Percentiles rank a stretch among this genome's conserved stretches.
These are phyloP conservation scores for Phaeosphaeria sp. DNA, from an alignment of 2,329 filamentous ascomycete species.

Conservation along the genomic window DNA sequence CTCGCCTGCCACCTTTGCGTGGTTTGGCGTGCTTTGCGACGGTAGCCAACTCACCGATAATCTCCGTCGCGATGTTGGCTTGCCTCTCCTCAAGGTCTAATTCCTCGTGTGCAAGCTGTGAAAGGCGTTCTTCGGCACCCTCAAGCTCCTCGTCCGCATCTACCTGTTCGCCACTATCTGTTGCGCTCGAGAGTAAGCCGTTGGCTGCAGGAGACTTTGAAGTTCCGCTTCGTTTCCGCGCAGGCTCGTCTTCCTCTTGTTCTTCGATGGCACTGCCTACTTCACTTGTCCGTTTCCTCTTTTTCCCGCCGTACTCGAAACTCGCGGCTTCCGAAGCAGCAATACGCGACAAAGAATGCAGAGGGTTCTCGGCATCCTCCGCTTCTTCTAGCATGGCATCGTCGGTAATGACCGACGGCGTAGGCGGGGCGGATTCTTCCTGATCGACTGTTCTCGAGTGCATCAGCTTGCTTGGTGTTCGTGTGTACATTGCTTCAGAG, in stretches of 20 bases:
- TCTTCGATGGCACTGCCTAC: constrained; percentile 49
- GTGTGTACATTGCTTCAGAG: constrained; percentile 40
- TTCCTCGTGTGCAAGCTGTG: constrained; percentile 40
- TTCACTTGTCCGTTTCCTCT: constrained; percentile 54
- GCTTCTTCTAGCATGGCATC: constrained; percentile 23
- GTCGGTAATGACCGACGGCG: constrained; percentile 28
- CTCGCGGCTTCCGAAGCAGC: constrained; percentile 41
- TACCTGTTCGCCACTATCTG: constrained; percentile 33
- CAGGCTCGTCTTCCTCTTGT: constrained; percentile 41
- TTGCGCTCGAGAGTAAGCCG: constrained; percentile 38
- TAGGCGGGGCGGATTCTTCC: constrained; percentile 36
- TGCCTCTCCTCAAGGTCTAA: constrained; percentile 43
- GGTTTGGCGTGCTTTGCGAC: constrained; percentile 45
- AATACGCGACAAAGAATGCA: constrained; percentile 41
- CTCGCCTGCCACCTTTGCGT: constrained; percentile 52
- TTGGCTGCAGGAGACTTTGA: constrained; percentile 31
- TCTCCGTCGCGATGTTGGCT: constrained; percentile 40
- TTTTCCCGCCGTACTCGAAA: constrained; percentile 43
- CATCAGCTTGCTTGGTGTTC: constrained; percentile 47
- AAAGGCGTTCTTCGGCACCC: constrained; percentile 46
- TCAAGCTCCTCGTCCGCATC: constrained; percentile 61
- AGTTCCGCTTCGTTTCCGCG: constrained; percentile 44
- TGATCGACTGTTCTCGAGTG: constrained; percentile 42
- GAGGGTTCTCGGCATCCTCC: constrained; percentile 27
- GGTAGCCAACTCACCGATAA: constrained; percentile 42